Evolutionary conservation across 2,329 filamentous ascomycete species (phyloP).

Genomic region (Incumbomyces delicatus): DNA sequence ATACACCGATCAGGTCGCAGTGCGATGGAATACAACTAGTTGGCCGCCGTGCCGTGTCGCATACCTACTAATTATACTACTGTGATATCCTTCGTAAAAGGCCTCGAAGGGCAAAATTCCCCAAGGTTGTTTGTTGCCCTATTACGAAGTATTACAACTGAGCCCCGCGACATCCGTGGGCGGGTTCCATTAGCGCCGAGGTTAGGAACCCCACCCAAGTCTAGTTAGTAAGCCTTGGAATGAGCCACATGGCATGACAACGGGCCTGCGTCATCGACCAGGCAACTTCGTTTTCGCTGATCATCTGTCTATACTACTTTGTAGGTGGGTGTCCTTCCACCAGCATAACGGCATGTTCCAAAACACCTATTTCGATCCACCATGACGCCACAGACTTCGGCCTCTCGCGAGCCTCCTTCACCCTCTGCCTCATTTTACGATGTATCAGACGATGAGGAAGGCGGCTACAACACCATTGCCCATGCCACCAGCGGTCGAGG

Average conservation of each 20-base stretch:
- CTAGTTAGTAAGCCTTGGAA: not conserved
- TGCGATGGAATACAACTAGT: too few species aligned
- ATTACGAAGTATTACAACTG: too few species aligned
- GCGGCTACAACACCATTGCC: constrained; percentile 87
- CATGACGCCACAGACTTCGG: not conserved
- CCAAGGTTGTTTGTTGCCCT: too few species aligned
- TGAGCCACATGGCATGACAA: not conserved
- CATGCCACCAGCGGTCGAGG: constrained; percentile 67
- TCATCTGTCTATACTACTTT: not conserved
- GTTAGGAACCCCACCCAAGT: too few species aligned
- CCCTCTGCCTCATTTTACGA: constrained; percentile 87
- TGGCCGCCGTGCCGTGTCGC: too few species aligned
- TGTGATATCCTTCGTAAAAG: too few species aligned
- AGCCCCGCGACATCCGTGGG: too few species aligned
- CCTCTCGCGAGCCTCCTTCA: constrained; percentile 42
- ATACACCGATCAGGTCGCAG: too few species aligned
- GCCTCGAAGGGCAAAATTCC: too few species aligned
- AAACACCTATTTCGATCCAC: not conserved
- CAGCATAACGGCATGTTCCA: not conserved
- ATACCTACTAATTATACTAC: too few species aligned
- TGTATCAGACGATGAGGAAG: constrained; percentile 91
- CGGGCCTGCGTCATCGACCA: not conserved
- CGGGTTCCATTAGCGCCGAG: too few species aligned
- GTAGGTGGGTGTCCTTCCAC: not conserved
- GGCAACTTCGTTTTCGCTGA: not conserved